Conservation (phyloP, 176 grass and related monocot species). For the Oryza glaberrima region DNA sequence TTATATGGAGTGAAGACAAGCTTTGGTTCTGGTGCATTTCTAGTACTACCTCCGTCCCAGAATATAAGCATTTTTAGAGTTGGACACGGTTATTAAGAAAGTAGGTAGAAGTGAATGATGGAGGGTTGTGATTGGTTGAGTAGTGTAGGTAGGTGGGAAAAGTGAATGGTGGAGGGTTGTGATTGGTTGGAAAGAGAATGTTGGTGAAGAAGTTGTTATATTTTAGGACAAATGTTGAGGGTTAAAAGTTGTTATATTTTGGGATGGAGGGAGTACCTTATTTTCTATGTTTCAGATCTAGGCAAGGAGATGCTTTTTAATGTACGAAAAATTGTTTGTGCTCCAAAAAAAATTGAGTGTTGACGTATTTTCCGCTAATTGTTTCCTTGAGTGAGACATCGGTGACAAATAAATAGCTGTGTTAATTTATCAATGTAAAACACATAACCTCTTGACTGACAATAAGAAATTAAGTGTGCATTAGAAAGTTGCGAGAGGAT, state of each 20-base stretch:
- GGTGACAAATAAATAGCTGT: not conserved
- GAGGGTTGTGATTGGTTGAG: too few relatives aligned
- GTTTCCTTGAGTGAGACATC: not conserved
- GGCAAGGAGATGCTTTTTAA: not conserved
- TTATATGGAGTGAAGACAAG: conserved; percentile 5
- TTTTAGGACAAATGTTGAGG: too few relatives aligned
- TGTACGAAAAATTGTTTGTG: not conserved
- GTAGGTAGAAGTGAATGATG: too few relatives aligned
- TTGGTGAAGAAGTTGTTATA: too few relatives aligned
- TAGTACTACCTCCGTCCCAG: not conserved
- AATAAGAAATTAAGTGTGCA: not conserved
- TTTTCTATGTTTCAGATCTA: conserved; percentile 13
- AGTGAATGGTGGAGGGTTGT: too few relatives aligned
- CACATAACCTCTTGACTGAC: not conserved
- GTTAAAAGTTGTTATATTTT: too few relatives aligned
- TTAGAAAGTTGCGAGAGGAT: not conserved
- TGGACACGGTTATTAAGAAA: too few relatives aligned
- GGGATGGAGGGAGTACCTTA: not conserved
- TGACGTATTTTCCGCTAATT: not conserved
- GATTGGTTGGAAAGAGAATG: too few relatives aligned
- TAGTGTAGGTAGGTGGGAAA: too few relatives aligned
- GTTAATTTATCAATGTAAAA: not conserved
- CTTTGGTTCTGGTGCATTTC: not conserved
- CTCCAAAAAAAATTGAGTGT: not conserved
- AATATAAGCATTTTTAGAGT: too few relatives aligned